Percentiles rank a stretch among this genome's conserved stretches.
Evolutionary conservation across 208 protist species (phyloP).

Genomic region (Leptomonas seymouri): DNA sequence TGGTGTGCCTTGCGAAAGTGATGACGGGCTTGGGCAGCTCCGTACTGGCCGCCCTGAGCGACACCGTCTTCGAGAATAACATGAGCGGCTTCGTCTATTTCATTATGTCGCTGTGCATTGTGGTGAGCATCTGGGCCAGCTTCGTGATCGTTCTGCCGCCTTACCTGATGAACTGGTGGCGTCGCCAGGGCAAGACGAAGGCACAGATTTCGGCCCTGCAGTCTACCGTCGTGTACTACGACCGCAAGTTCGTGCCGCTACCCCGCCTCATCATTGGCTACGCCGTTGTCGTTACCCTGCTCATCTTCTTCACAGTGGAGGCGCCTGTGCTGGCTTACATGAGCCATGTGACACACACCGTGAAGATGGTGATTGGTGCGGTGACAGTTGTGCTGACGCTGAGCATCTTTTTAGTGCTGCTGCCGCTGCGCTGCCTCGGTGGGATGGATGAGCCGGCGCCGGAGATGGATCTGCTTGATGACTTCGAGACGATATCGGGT

Average conservation of each 20-base stretch:
- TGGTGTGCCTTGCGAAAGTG: constrained; percentile 72
- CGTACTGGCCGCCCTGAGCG: constrained; percentile 44
- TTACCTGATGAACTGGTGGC: constrained; percentile 70
- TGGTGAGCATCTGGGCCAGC: constrained; percentile 45
- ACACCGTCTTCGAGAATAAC: constrained; percentile 50
- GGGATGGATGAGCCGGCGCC: constrained; percentile 48
- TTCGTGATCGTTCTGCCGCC: constrained; percentile 61
- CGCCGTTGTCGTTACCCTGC: constrained; percentile 36
- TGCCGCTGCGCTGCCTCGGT: constrained; percentile 50
- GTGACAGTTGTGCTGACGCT: constrained; percentile 47
- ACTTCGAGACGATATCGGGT: background rate
- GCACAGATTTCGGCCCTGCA: constrained; percentile 42
- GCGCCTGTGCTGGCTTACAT: constrained; percentile 57
- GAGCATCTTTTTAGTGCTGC: constrained; percentile 46
- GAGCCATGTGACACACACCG: constrained; percentile 20
- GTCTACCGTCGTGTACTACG: constrained; percentile 40
- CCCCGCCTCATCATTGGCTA: constrained; percentile 51
- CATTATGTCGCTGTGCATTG: constrained; percentile 44
- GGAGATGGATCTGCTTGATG: background rate
- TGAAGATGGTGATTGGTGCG: constrained; percentile 39
- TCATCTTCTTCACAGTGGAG: constrained; percentile 65
- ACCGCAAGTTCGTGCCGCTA: constrained; percentile 59
- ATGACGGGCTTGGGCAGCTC: constrained; percentile 77
- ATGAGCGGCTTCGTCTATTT: constrained; percentile 63
- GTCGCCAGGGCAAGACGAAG: constrained; percentile 45